Evolutionary conservation across 179 eudicot genomes (phyloP), one percentile per base, ranked within the genome.

Genomic region (Nepenthes alata): DNA sequence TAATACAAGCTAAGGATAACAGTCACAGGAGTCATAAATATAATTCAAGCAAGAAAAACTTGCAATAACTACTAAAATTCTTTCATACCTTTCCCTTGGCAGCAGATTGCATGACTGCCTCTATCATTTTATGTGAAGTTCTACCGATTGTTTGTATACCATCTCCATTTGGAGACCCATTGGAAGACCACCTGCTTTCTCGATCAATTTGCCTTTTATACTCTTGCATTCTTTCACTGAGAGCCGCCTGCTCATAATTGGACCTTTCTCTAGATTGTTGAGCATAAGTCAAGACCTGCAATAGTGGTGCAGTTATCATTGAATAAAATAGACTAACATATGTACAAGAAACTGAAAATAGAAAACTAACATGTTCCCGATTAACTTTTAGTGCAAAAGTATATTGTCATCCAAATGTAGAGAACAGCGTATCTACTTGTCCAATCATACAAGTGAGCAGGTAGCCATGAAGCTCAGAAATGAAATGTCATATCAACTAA

Each of bases 21-120:
- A 54, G 60, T 11, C 37, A 55, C 53, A 54, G 15, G 37, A 49
- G 39, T 48, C 37, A 63, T 13, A 53, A 54, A 61, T 37, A 50
- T 38, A n/a, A 55, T 44, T 25, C 9, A 14, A 47, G 34, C 8
- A 35, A 59, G 5, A 45, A 50, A 51, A 12, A 52, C 16, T 52
- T 49, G 2, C 52, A 49, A 49, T 49, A 60, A 53, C 44, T 51
- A 57, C 59, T 36, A 57, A n/a, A 12, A 56, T 37, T 35, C 9
- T 3, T 55, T 59, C 53, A n/a, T 63, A 78, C 98, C 96, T 91
- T 91, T 75, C 97, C 97, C 70, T 74, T 85, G 16, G 82, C 78
- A 67, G 97, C 91, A 64, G 96, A 88, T 73, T 88, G 97, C 97
- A 91, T 91, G 70, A 88, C 96, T 12, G 96, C 94, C 37, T 91